These are phyloP conservation scores for Leishmania aethiopica DNA, from an alignment of 208 protist species.

Conservation along the genomic window DNA sequence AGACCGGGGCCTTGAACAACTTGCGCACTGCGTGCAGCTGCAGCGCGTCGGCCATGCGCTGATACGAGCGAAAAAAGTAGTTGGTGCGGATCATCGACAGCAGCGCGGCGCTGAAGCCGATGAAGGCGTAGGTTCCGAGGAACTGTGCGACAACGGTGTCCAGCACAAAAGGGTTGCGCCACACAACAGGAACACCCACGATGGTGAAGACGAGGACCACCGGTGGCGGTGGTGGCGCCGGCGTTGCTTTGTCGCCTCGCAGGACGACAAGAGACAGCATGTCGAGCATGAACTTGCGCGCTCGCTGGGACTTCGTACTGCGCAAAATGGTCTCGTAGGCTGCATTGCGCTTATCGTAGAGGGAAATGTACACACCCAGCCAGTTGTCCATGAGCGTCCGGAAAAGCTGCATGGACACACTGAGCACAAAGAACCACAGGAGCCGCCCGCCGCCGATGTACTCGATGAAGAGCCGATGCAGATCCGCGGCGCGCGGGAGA, in stretches of 20 bases:
- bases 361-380: conserved; percentile 74
- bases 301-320: conserved; percentile 42
- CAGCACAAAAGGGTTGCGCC: conserved; percentile 40
- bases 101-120: conserved; percentile 50
- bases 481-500: conserved; percentile 36
- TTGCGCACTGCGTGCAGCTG: conserved; percentile 57
- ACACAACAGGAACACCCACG: conserved; percentile 19
- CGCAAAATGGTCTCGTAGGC: conserved; percentile 39
- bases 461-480: conserved; percentile 51
- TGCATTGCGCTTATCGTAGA: conserved; percentile 45
- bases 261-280: conserved; percentile 29
- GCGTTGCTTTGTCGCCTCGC: conserved; percentile 26
- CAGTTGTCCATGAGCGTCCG: conserved; percentile 76
- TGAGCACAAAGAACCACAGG: conserved; percentile 39
- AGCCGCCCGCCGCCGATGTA: conserved; percentile 40
- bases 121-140: conserved; percentile 59
- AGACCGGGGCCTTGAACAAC: conserved; percentile 71
- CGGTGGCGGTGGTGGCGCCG: conserved; percentile 26
- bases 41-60: conserved; percentile 56
- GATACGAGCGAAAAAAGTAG: conserved; percentile 62
- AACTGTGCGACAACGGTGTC: conserved; percentile 54
- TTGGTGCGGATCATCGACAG: conserved; percentile 61
- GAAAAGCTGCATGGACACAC: conserved; percentile 52
- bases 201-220: conserved; percentile 11
- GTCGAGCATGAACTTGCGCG: conserved; percentile 36